Percentiles rank a stretch among this genome's conserved stretches.
Evolutionary conservation across 2,329 filamentous ascomycete species (phyloP).

Genomic region (Fusarium liriodendri): DNA sequence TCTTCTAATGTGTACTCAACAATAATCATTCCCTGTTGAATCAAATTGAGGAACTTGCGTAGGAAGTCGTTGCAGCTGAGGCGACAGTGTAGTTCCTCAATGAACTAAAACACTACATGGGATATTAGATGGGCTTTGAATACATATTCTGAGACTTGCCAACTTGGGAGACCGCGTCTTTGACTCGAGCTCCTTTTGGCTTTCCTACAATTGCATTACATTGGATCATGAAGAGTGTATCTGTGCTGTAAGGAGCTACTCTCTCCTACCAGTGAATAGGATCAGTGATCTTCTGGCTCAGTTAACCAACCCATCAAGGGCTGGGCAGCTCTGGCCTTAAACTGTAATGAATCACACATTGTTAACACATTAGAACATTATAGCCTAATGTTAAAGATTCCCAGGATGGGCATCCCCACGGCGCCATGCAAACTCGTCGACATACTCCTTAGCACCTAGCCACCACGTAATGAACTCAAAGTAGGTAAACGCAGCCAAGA

Average conservation of each 20-base stretch:
- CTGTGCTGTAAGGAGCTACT: too few species aligned
- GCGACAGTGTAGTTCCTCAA: neutral
- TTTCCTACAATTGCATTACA: too few species aligned
- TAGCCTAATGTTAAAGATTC: too few species aligned
- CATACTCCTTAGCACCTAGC: neutral
- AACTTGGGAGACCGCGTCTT: neutral
- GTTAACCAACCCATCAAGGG: too few species aligned
- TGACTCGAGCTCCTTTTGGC: neutral
- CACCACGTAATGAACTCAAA: neutral
- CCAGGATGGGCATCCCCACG: too few species aligned
- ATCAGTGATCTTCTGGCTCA: too few species aligned
- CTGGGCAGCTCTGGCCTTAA: too few species aligned
- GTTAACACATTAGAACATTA: too few species aligned
- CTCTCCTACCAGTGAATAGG: too few species aligned
- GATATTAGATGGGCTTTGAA: too few species aligned
- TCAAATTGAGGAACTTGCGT: neutral
- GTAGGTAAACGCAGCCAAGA: neutral
- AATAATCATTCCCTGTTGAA: neutral
- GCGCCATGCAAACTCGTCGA: neutral
- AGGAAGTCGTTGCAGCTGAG: neutral
- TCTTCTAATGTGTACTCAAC: neutral
- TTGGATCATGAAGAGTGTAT: too few species aligned
- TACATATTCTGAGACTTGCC: neutral
- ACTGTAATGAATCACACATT: too few species aligned
- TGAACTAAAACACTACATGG: neutral